Conservation (phyloP, 306 rosid species). For the Castanospermum australe region DNA sequence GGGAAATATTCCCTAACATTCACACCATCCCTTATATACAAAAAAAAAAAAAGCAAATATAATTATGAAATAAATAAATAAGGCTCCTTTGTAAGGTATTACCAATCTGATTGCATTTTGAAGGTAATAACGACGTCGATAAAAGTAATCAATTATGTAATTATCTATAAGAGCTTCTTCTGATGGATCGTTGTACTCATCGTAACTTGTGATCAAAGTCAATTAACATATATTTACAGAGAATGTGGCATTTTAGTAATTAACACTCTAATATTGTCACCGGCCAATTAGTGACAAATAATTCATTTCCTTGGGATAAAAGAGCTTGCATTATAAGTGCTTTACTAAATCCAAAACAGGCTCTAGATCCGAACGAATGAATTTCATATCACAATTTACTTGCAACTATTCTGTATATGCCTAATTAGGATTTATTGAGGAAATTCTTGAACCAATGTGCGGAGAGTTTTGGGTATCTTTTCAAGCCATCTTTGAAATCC, state of each 20-base stretch:
- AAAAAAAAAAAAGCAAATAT: neutral
- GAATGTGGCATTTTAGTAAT: neutral
- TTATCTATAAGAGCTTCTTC: conserved; percentile 40
- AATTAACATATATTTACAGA: neutral
- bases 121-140: conserved; percentile 39
- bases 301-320: neutral
- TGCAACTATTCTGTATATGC: neutral
- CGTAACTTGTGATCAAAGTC: too few species aligned
- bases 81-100: neutral
- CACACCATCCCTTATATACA: conserved; percentile 28
- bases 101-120: conserved; percentile 44
- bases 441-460: conserved; percentile 57
- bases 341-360: neutral
- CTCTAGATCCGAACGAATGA: neutral
- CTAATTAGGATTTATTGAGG: conserved; percentile 25
- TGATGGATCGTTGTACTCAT: conserved; percentile 39
- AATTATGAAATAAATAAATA: neutral
- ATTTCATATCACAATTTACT: neutral
- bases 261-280: too few species aligned
- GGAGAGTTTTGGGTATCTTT: conserved; percentile 52
- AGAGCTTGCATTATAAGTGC: neutral
- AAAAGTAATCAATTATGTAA: conserved; percentile 33
- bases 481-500: conserved; percentile 44
- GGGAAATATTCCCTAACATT: conserved; percentile 59
- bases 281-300: neutral